Evolutionary conservation across 495 filamentous ascomycete genomes (phyloP), one percentile per base, ranked within the genome.

Genomic region (Hypoxylon fuscum): DNA sequence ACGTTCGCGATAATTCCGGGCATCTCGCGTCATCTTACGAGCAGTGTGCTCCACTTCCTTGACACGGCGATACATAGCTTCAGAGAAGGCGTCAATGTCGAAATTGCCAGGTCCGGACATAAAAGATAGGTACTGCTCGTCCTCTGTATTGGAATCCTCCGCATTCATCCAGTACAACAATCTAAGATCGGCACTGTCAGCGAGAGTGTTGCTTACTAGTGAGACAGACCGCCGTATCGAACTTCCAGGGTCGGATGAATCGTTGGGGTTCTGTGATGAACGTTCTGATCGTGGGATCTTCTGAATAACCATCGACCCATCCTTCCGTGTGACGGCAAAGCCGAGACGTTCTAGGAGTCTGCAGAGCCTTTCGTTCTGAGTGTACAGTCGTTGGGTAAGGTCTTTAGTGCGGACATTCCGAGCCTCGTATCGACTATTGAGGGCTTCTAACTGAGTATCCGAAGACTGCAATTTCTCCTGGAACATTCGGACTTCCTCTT

Each of bases 21-120:
- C 87, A 72, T 98, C 96, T 59, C 90, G 92, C 70, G 93, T 90
- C 79, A 90, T 90, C 73, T 96, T 97, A 17, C 92, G 89, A 11
- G 92, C 92, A 46, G 93, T 87, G 55, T 91, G 80, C 69, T 99
- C 95, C 27, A 92, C 85, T 58, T 98, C 95, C 59, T 93, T 96
- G 40, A 96, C 78, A 5, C 94, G 89, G 64, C 92, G 94, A 56
- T 89, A 85, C 15, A 97, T 81, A 1, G 89, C 83, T 34, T 97
- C 94, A 22, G 85, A 84, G 66, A 96, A 94, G 15, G 83, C 81
- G 49, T 96, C 89, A 20, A 94, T 81, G 68, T 96, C 90, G 66
- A 98, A 94, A 25, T 82, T 83, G 5, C 85, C 82, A 3, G 96
- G 76, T 2, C 81, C 83, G 42, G 86, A 78, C 37, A 96, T 79